A percentile compares a stretch with the other conserved stretches of the same genome.
Conservation (phyloP, 192 early-diverging fungal species). For the Coemansia umbellata region DNA sequence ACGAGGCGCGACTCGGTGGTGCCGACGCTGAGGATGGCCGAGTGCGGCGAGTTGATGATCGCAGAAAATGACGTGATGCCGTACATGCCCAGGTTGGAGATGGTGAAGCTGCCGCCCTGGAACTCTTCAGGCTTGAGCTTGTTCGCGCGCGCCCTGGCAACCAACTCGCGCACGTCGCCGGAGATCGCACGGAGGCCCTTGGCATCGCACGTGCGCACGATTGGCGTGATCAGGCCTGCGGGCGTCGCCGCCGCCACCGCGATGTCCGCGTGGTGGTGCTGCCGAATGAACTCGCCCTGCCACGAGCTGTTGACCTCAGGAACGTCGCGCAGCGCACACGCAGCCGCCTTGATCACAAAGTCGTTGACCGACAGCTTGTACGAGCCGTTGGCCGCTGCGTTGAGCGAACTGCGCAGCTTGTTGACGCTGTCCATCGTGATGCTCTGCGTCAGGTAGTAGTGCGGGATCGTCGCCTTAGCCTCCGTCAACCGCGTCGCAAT, state of each 20-base stretch:
- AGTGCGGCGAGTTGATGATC: conserved; percentile 96
- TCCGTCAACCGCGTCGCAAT: conserved; percentile 74
- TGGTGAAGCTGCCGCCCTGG: conserved; percentile 97
- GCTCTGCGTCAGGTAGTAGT: conserved; percentile 79
- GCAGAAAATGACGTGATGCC: conserved; percentile 93
- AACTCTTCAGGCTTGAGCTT: conserved; percentile 94
- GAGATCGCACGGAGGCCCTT: conserved; percentile 88
- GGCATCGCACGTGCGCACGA: conserved; percentile 75
- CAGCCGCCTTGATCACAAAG: conserved; percentile 95
- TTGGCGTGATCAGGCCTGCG: conserved; percentile 93
- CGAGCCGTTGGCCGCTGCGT: conserved; percentile 76
- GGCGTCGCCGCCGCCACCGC: conserved; percentile 94
- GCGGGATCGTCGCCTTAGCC: conserved; percentile 70
- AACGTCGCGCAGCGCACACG: conserved; percentile 81
- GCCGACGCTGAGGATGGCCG: conserved; percentile 93
- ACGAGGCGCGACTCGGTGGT: conserved; percentile 72
- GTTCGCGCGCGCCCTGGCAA: conserved; percentile 74
- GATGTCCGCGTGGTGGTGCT: conserved; percentile 91
- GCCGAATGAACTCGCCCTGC: conserved; percentile 83
- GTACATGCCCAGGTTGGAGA: conserved; percentile 98
- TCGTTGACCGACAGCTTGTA: conserved; percentile 99
- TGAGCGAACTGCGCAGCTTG: conserved; percentile 85
- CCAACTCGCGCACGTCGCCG: conserved; percentile 79
- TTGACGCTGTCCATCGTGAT: conserved; percentile 85
- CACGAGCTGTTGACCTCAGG: conserved; percentile 86